phyloP scores from a whole-genome alignment of 179 eudicot species.

The Carnegiea gigantea region DNA sequence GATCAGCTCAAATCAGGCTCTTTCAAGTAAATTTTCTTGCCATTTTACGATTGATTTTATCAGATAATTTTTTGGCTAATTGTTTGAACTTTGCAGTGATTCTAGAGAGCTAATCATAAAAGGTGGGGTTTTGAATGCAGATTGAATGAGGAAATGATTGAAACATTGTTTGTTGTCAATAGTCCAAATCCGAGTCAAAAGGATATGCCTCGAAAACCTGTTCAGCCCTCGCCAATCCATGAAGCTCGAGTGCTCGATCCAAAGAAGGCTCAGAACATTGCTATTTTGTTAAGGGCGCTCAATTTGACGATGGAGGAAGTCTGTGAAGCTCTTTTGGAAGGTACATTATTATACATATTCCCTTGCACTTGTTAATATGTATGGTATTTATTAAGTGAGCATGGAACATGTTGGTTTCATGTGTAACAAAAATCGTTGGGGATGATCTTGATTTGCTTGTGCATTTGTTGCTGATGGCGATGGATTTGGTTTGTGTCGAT shows the following conservation, averaged over 20 bases:
- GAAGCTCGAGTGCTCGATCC: conserved; percentile 88
- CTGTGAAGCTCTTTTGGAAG: conserved; percentile 89
- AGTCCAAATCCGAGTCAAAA: conserved; percentile 49
- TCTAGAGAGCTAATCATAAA: conserved; percentile 5
- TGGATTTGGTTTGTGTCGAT: neutral
- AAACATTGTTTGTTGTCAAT: conserved; percentile 74
- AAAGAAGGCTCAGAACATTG: conserved; percentile 97
- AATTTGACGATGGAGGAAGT: conserved; percentile 88
- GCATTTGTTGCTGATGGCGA: conserved; percentile 1
- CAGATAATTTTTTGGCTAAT: neutral
- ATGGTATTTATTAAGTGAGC: neutral
- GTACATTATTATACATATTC: conserved; percentile 29
- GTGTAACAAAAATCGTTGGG: neutral
- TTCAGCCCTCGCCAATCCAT: conserved; percentile 48
- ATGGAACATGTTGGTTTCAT: neutral
- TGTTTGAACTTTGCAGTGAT: neutral
- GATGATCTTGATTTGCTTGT: neutral
- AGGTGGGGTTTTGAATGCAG: conserved; percentile 41
- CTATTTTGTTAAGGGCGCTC: conserved; percentile 81
- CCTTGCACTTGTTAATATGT: neutral
- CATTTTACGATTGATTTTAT: conserved; percentile 5
- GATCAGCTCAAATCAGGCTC: conserved; percentile 94
- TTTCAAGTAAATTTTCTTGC: conserved; percentile 56
- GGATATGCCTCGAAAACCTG: conserved; percentile 43
- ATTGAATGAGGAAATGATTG: conserved; percentile 96